Conservation (phyloP, 1,284 basidiomycete species). For the Hypsizygus ulmarius region DNA sequence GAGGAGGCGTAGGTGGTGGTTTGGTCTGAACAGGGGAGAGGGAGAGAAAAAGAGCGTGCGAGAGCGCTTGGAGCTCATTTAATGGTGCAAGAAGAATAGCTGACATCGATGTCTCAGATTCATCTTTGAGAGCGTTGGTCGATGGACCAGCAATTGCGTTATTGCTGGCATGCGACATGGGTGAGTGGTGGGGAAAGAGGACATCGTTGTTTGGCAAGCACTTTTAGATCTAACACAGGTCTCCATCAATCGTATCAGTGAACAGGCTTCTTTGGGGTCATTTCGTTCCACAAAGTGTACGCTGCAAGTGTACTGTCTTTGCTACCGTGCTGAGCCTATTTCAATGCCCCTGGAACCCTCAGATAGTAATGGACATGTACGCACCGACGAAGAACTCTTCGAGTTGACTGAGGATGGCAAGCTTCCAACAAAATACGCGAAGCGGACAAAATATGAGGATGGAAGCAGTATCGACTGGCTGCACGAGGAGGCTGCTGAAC, state of each 20-base stretch:
- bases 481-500: slow-evolving; percentile 63
- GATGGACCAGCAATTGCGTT: slow-evolving; percentile 20
- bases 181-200: not conserved
- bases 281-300: not conserved
- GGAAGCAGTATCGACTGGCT: slow-evolving; percentile 70
- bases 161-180: slow-evolving; percentile 14
- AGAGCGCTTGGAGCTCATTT: slow-evolving; percentile 57
- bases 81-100: slow-evolving; percentile 62
- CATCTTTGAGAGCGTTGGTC: slow-evolving; percentile 20
- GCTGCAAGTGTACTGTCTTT: not conserved
- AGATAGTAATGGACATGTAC: slow-evolving; percentile 22
- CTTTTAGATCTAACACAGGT: slow-evolving; percentile 9
- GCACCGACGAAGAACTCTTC: slow-evolving; percentile 35
- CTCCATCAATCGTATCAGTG: not conserved
- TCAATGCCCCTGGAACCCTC: slow-evolving; percentile 19
- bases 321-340: not conserved
- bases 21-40: slow-evolving; percentile 62
- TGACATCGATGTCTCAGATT: slow-evolving; percentile 44
- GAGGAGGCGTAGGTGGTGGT: slow-evolving; percentile 60
- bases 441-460: slow-evolving; percentile 44
- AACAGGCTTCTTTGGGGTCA: no score
- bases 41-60: slow-evolving; percentile 68
- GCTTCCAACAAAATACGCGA: slow-evolving; percentile 25
- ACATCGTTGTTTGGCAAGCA: slow-evolving; percentile 14
- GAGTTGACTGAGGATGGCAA: slow-evolving; percentile 42